phyloP scores from a whole-genome alignment of 2,329 filamentous ascomycete genomes.

The Seiridium unicorne region DNA sequence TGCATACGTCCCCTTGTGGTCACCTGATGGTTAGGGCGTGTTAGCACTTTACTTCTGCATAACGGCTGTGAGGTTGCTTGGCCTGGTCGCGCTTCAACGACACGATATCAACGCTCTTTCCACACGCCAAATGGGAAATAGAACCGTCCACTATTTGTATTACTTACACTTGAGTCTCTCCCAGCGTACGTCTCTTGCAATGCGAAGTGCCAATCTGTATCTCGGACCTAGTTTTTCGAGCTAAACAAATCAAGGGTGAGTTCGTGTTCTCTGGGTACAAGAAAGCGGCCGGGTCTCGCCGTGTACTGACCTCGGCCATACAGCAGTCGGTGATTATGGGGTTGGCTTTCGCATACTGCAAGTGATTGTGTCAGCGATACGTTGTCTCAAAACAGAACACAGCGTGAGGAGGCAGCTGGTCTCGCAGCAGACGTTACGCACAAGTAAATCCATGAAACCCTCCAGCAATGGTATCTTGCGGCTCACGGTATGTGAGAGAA shows the following conservation, averaged over 20 bases:
- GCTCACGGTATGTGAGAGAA: slow-evolving; percentile 86
- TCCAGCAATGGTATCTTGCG: slow-evolving; percentile 75
- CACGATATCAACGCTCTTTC: no score
- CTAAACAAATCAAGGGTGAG: no score
- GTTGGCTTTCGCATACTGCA: slow-evolving; percentile 76
- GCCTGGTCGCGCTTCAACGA: no score
- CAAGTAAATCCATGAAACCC: slow-evolving; percentile 81
- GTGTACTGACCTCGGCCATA: slow-evolving; percentile 80
- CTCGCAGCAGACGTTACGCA: not conserved
- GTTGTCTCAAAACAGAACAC: no score
- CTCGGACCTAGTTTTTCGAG: slow-evolving; percentile 86
- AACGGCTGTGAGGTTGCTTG: no score
- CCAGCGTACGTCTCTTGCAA: slow-evolving; percentile 88
- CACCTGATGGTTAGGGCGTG: no score
- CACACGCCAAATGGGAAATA: no score
- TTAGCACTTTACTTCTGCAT: no score
- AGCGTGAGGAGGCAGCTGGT: no score
- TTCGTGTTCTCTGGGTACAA: no score
- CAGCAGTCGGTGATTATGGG: slow-evolving; percentile 84
- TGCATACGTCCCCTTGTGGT: slow-evolving; percentile 75
- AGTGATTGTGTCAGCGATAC: not conserved
- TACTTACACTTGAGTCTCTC: slow-evolving; percentile 79
- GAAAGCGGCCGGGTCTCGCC: no score
- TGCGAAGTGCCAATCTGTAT: slow-evolving; percentile 81
- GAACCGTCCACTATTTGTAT: no score